A percentile compares a stretch with the other conserved stretches of the same genome.
Evolutionary conservation across 2,329 filamentous ascomycete genomes (phyloP).

Genomic region (Microdochium nivale): DNA sequence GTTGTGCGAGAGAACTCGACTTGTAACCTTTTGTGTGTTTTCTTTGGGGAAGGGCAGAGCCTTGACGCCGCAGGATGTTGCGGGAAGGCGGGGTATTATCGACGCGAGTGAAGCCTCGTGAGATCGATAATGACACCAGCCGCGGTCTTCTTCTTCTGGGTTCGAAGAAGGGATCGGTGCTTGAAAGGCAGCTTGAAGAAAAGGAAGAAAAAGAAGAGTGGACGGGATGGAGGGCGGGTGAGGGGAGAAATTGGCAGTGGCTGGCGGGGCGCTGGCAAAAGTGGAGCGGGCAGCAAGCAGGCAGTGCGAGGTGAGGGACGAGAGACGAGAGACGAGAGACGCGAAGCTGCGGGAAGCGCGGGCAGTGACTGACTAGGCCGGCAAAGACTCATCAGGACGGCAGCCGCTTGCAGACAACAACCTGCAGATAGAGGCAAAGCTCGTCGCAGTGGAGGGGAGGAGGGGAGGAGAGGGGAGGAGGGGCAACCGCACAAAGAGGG

Average conservation of each 20-base stretch:
- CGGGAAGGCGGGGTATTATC: slow-evolving; percentile 1
- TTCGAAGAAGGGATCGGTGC: neutral
- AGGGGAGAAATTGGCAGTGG: neutral
- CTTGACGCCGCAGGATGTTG: neutral
- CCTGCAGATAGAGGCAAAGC: neutral
- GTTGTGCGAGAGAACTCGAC: slow-evolving; percentile 49
- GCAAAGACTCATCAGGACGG: neutral
- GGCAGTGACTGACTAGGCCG: neutral
- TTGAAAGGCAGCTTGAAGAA: neutral
- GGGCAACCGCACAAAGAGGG: no score
- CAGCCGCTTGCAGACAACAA: no score
- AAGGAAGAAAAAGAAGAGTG: neutral
- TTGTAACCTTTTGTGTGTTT: slow-evolving; percentile 10
- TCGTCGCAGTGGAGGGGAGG: neutral
- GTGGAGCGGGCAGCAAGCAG: neutral
- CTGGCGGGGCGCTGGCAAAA: neutral
- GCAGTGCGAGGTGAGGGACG: neutral
- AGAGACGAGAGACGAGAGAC: neutral
- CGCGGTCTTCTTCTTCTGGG: neutral
- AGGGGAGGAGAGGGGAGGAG: neutral
- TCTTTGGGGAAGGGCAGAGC: slow-evolving; percentile 4
- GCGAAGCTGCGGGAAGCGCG: neutral
- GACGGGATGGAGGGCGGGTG: neutral
- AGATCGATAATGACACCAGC: slow-evolving; percentile 1
- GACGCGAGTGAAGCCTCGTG: neutral